These are phyloP conservation scores for Alternaria postmessia DNA, from an alignment of 2,329 filamentous ascomycete species.

Conservation along the genomic window DNA sequence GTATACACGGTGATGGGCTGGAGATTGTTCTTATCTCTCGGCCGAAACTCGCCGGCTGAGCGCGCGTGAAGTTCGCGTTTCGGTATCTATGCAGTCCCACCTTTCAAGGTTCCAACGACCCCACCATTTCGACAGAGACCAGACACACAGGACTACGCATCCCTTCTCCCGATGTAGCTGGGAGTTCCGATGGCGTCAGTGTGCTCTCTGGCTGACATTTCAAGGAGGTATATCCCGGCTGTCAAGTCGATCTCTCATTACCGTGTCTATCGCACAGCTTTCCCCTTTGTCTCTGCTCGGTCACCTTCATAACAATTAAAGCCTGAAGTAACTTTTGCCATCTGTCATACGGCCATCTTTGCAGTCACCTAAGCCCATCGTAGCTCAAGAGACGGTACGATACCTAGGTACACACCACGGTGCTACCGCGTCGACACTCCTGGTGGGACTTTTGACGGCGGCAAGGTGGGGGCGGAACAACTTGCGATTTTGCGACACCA, in stretches of 20 bases:
- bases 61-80: conserved; percentile 23
- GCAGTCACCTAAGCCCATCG: too few species aligned
- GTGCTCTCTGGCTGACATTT: neutral
- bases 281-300: too few species aligned
- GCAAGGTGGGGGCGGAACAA: too few species aligned
- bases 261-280: neutral
- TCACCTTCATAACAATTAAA: too few species aligned
- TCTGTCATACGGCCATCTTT: too few species aligned
- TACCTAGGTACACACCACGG: too few species aligned
- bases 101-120: neutral
- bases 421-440: too few species aligned
- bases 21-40: conserved; percentile 26
- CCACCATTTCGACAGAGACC: neutral
- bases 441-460: too few species aligned
- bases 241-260: neutral
- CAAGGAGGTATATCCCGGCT: neutral
- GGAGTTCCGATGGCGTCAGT: neutral
- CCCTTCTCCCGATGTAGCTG: conserved; percentile 30
- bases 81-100: neutral
- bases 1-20: conserved; percentile 10
- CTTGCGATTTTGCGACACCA: too few species aligned
- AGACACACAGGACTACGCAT: conserved; percentile 13
- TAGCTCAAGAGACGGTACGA: too few species aligned
- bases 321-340: too few species aligned
- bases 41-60: conserved; percentile 18